Evolutionary conservation across 2,329 filamentous ascomycete species (phyloP).

Genomic region (Lasiodiplodia sp.): DNA sequence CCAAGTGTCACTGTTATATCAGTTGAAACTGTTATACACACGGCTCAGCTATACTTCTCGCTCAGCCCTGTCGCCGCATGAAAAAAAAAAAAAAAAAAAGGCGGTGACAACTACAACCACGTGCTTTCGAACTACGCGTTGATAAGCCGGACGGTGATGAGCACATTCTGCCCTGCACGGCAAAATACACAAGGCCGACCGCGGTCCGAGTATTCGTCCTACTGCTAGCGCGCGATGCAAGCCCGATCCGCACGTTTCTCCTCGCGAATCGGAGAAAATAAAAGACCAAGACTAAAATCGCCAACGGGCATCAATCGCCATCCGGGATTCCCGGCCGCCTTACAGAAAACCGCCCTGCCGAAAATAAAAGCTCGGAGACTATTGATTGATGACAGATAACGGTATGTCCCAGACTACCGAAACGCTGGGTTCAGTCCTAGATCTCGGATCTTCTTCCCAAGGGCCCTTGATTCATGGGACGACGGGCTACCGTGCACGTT

Average conservation of each 20-base stretch:
- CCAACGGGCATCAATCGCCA: not conserved
- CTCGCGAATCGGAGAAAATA: not conserved
- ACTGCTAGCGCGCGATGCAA: too few species aligned
- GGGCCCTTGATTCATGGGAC: not conserved
- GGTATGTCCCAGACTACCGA: not conserved
- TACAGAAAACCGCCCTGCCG: not conserved
- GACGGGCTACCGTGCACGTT: not conserved
- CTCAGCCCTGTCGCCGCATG: constrained; percentile 4
- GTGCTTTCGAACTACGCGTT: not conserved
- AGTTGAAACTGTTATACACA: constrained; percentile 23
- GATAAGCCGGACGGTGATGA: not conserved
- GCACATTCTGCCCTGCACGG: not conserved
- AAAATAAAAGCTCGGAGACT: not conserved
- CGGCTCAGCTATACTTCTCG: constrained; percentile 12
- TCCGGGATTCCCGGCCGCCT: not conserved
- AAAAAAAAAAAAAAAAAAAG: too few species aligned
- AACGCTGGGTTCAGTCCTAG: not conserved
- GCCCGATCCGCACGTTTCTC: not conserved
- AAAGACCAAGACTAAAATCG: not conserved
- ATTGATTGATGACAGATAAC: not conserved
- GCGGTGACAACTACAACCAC: not conserved
- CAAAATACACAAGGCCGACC: too few species aligned
- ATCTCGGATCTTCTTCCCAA: not conserved
- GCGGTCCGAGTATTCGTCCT: too few species aligned
- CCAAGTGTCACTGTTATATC: not conserved